Evolutionary conservation across 768 basidiomycete genomes (phyloP).

Genomic region (Lactarius hatsudake): DNA sequence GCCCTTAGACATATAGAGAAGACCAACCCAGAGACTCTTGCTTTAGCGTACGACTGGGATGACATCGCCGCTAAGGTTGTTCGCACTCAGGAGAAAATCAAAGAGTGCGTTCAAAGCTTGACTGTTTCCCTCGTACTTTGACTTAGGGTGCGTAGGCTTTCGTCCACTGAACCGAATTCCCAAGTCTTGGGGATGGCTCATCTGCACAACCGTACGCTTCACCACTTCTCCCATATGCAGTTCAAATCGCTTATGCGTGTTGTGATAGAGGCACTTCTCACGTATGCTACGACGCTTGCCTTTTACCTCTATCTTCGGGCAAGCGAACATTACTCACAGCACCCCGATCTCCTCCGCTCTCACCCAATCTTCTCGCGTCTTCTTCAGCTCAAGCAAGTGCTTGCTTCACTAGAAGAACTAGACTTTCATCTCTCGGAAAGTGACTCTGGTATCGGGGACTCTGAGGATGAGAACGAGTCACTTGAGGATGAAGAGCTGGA

Average conservation of each 20-base stretch:
- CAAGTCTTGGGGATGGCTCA: constrained; percentile 70
- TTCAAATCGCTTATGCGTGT: background rate
- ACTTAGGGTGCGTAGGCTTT: constrained; percentile 40
- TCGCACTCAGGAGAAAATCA: constrained; percentile 49
- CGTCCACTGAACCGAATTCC: constrained; percentile 47
- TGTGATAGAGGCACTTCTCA: constrained; percentile 74
- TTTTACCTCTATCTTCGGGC: constrained; percentile 90
- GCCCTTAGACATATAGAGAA: constrained; percentile 69
- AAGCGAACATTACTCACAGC: constrained; percentile 57
- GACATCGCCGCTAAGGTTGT: constrained; percentile 57
- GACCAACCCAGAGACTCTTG: constrained; percentile 73
- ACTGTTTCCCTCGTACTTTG: constrained; percentile 2
- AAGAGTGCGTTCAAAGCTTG: constrained; percentile 41
- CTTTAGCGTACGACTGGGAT: constrained; percentile 82
- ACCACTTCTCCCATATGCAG: constrained; percentile 1
- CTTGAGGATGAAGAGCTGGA: constrained; percentile 43
- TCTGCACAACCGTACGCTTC: constrained; percentile 80
- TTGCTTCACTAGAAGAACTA: constrained; percentile 81
- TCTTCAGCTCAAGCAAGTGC: constrained; percentile 76
- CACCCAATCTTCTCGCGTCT: constrained; percentile 77
- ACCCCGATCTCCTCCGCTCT: constrained; percentile 58
- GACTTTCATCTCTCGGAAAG: constrained; percentile 57
- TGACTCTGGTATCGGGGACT: constrained; percentile 41
- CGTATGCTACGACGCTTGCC: constrained; percentile 86
- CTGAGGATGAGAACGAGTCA: constrained; percentile 44